Evolutionary conservation across 1,139 yeast genomes (phyloP), one percentile per base, ranked within the genome.

Genomic region (Diutina mesorugosa): DNA sequence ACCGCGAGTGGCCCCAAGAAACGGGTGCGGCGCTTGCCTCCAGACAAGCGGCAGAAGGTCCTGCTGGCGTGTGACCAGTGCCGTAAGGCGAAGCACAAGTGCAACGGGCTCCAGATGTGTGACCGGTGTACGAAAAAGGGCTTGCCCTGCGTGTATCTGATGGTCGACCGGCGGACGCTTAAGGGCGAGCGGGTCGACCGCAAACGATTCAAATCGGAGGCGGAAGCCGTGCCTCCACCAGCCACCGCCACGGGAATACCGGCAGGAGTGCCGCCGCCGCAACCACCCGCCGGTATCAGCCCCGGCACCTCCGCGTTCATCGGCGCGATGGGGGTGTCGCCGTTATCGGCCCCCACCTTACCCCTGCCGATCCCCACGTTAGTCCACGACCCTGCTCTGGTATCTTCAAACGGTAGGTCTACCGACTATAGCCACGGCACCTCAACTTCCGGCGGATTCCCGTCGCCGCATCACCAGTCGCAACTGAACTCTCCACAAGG

Each of bases 51-150:
- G 3, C 53, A 50, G n/a, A 50, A 50, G 21, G 53, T 50, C 8
- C 45, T 32, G 53, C 53, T 50, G 53, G 53, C 53, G 28, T 50
- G 53, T 16, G 45, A 50, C 29, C 53, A 16, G 8, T 50, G 53
- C 28, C 32, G 32, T n/a, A 30, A 32, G 45, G 53, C 53, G 1
- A 50, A 50, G n/a, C 41, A 50, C 45, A 50, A 50, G 29, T 50
- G 53, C 9, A 32, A 30, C 16, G 53, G 53, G 3, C 41, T 50
- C 28, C 45, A 16, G 12, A 38, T 38, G n/a, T 50, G 53, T 50
- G 35, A 32, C 16, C 53, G 53, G n/a, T 50, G 53, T 32, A 32
- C 41, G 7, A 50, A 29, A 5, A 14, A 21, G 29, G n/a, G 12
- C n/a, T 18, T 50, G 29, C 29, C 14, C 14, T 50, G 53, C 18